These are phyloP conservation scores for Alnus glutinosa DNA, from an alignment of 306 rosid species.

Conservation along the genomic window DNA sequence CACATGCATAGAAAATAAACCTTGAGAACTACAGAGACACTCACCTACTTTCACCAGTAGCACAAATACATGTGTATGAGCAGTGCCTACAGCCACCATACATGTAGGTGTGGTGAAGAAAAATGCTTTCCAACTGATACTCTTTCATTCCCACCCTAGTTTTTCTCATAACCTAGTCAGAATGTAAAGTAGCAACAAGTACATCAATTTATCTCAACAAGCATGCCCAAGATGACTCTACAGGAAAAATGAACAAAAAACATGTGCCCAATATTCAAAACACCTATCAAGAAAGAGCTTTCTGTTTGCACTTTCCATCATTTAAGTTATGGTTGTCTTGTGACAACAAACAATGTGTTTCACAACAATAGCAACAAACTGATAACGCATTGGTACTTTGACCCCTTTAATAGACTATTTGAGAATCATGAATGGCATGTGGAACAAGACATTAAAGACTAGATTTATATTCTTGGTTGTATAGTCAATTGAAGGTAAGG, in stretches of 20 bases:
- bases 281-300: background rate
- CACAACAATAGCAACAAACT: background rate
- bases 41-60: conserved; percentile 87
- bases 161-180: conserved; percentile 78
- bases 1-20: conserved; percentile 14
- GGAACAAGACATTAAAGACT: background rate
- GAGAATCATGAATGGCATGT: background rate
- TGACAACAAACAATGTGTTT: background rate
- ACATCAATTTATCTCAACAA: conserved; percentile 19
- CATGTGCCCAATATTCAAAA: background rate
- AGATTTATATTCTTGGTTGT: background rate
- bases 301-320: background rate
- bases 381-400: background rate
- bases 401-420: background rate
- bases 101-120: conserved; percentile 96
- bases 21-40: conserved; percentile 1
- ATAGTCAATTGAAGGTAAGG: background rate
- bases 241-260: background rate
- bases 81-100: conserved; percentile 98
- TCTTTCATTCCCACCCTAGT: conserved; percentile 81
- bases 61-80: conserved; percentile 94
- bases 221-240: background rate
- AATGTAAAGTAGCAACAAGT: conserved; percentile 10
- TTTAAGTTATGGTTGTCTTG: background rate
- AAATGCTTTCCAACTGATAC: conserved; percentile 87